Evolutionary conservation across 345 rosid genomes (phyloP).

Genomic region (Tarenaya hassleriana): DNA sequence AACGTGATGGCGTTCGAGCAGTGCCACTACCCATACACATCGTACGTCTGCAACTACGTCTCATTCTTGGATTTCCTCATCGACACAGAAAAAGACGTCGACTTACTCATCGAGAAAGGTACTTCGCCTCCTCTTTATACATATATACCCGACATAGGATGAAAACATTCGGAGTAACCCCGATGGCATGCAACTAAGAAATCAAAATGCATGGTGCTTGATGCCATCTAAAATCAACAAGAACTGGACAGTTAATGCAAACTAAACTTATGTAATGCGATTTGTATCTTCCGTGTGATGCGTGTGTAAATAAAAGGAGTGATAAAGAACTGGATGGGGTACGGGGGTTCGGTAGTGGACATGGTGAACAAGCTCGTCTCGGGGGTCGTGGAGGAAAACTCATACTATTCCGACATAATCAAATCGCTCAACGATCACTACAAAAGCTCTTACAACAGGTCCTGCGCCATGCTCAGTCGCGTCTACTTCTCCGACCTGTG

Average conservation of each 20-base stretch:
- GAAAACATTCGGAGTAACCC: too few species aligned
- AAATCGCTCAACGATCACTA: neutral
- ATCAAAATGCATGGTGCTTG: too few species aligned
- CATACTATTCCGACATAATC: neutral
- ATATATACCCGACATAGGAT: too few species aligned
- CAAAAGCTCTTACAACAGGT: neutral
- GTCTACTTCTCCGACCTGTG: slow-evolving; percentile 23
- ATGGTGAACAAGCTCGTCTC: slow-evolving; percentile 24
- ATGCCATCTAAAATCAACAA: too few species aligned
- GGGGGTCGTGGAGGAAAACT: neutral
- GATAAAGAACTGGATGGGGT: slow-evolving; percentile 7
- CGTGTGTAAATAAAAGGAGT: neutral
- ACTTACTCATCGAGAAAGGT: slow-evolving; percentile 24
- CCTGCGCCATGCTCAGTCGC: neutral
- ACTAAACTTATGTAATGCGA: too few species aligned
- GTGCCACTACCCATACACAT: neutral
- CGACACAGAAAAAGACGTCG: slow-evolving; percentile 12
- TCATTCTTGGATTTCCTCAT: slow-evolving; percentile 20
- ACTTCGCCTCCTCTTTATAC: neutral
- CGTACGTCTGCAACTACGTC: slow-evolving; percentile 1
- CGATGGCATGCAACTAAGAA: too few species aligned
- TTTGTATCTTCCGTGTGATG: neutral
- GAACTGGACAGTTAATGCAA: too few species aligned
- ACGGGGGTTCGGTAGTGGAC: slow-evolving; percentile 1
- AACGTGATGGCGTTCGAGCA: slow-evolving; percentile 24